phyloP scores from a whole-genome alignment of 495 filamentous ascomycete species.

The Thozetella sp. region DNA sequence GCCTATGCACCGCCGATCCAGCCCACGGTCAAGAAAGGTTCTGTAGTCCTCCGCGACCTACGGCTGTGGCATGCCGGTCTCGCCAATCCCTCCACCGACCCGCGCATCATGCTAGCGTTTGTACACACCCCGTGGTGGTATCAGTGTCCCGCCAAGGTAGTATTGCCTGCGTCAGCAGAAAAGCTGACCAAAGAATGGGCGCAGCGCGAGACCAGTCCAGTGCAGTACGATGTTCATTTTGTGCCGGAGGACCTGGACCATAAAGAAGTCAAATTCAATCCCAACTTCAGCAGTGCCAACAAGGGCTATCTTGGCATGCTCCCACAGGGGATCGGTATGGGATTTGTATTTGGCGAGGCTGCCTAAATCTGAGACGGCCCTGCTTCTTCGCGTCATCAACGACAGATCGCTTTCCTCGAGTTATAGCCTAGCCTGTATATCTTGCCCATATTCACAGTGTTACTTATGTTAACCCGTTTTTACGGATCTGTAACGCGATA shows the following conservation, averaged over 20 bases:
- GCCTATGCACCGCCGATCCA: conserved; percentile 32
- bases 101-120: conserved; percentile 39
- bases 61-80: conserved; percentile 45
- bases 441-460: too few species aligned
- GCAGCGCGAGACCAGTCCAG: not conserved
- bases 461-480: too few species aligned
- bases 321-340: not conserved
- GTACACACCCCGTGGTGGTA: not conserved
- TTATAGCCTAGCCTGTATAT: too few species aligned
- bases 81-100: conserved; percentile 38
- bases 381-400: not conserved
- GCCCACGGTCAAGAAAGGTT: conserved; percentile 36
- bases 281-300: not conserved
- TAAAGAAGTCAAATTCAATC: not conserved
- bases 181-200: not conserved
- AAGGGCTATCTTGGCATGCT: not conserved
- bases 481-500: too few species aligned
- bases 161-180: not conserved
- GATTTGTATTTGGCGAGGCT: not conserved
- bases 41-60: conserved; percentile 31
- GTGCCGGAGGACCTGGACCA: not conserved
- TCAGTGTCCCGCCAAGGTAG: not conserved
- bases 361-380: not conserved
- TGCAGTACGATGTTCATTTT: not conserved
- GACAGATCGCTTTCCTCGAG: too few species aligned